Evolutionary conservation across 2,329 filamentous ascomycete species (phyloP).

Genomic region (Cercospora canescens): DNA sequence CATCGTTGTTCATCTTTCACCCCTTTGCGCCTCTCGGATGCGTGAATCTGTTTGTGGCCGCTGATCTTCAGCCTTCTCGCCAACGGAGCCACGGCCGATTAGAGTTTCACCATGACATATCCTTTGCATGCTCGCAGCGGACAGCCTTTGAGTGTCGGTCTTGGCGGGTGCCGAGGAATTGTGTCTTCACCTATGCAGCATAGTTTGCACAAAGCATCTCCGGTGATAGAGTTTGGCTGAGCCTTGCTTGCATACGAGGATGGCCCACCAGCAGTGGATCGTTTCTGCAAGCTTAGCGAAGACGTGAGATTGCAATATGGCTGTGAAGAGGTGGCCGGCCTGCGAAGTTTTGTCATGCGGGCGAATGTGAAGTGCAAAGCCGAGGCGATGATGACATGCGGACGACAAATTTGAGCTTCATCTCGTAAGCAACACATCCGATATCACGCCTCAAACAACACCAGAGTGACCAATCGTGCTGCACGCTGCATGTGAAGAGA

Average conservation of each 20-base stretch:
- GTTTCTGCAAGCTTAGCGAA: not conserved
- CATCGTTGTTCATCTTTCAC: not conserved
- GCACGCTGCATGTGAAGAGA: not conserved
- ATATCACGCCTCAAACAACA: not conserved
- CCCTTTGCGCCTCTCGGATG: too few species aligned
- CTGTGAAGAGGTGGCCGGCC: too few species aligned
- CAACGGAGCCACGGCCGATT: not conserved
- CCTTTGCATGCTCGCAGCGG: not conserved
- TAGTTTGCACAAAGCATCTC: not conserved
- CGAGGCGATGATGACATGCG: not conserved
- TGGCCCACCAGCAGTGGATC: not conserved
- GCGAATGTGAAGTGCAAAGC: not conserved
- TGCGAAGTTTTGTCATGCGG: not conserved
- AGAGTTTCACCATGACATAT: not conserved
- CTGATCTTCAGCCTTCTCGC: not conserved
- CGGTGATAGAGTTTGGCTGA: not conserved
- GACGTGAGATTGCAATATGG: not conserved
- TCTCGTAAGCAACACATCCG: not conserved
- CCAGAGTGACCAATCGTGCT: not conserved
- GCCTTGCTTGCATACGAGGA: not conserved
- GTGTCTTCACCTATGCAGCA: not conserved
- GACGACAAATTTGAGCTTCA: not conserved
- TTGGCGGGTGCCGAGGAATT: not conserved
- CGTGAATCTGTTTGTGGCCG: not conserved
- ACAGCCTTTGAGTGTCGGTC: not conserved